Evolutionary conservation across 768 basidiomycete genomes (phyloP).

Genomic region (Suillus subalutaceus): DNA sequence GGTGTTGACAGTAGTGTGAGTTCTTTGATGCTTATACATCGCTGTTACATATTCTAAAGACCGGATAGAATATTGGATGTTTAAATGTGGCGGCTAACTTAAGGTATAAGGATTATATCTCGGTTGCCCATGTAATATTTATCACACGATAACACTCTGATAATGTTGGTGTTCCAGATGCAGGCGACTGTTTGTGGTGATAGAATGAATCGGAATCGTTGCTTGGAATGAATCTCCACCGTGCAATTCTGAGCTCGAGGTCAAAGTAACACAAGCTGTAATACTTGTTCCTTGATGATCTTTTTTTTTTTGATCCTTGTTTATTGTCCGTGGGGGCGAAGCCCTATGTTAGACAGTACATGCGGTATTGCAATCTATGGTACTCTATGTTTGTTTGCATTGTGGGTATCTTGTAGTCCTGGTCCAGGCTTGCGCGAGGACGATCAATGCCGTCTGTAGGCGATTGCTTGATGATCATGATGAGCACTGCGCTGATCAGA

Average conservation of each 20-base stretch:
- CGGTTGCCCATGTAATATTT: background rate
- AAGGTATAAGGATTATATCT: background rate
- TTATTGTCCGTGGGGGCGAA: too few species aligned
- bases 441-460: too few species aligned
- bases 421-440: too few species aligned
- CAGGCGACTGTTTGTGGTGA: background rate
- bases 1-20: too few species aligned
- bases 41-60: background rate
- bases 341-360: too few species aligned
- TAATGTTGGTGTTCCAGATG: background rate
- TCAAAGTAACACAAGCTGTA: background rate
- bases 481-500: background rate
- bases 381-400: too few species aligned
- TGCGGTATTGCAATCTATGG: too few species aligned
- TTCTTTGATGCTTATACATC: background rate
- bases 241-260: background rate
- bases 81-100: background rate
- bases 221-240: background rate
- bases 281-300: background rate
- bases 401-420: too few species aligned
- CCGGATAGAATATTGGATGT: background rate
- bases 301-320: too few species aligned
- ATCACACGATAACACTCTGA: background rate
- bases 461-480: too few species aligned
- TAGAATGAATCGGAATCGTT: background rate